Percentiles rank a stretch among this genome's conserved stretches.
Conservation (phyloP, 768 basidiomycete genomes). For the Suillus tomentosus region DNA sequence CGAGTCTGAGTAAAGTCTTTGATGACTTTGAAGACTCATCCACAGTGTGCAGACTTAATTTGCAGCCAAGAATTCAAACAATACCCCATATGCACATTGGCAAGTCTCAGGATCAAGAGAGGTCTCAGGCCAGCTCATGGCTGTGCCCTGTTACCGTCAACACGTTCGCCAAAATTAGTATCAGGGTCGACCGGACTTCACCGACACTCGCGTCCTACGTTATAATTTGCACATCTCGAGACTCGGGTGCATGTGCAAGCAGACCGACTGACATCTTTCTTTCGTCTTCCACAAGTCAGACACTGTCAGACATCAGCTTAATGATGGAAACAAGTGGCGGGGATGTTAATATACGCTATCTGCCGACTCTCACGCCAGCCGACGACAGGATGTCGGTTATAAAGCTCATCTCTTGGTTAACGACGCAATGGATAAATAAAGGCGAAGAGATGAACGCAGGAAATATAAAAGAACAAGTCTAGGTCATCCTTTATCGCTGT, state of each 20-base stretch:
- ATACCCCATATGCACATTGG: no score
- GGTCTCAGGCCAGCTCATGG: no score
- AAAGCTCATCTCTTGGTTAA: neutral
- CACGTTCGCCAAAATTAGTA: neutral
- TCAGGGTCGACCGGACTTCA: neutral
- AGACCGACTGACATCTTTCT: neutral
- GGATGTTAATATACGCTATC: neutral
- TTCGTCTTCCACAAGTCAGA: neutral
- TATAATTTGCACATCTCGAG: neutral
- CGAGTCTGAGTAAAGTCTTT: no score
- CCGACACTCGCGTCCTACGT: neutral
- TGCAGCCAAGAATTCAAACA: no score
- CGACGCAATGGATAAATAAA: neutral
- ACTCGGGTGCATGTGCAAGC: neutral
- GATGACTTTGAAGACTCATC: no score
- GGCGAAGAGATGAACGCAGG: neutral
- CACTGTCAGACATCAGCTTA: neutral
- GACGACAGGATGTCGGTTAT: neutral
- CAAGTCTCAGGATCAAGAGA: no score
- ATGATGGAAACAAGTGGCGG: neutral
- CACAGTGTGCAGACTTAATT: no score
- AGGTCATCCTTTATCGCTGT: slow-evolving; percentile 4
- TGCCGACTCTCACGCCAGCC: neutral
- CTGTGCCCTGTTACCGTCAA: neutral
- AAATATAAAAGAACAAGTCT: no score